Evolutionary conservation across 768 basidiomycete genomes (phyloP).

Genomic region (Boletus edulis): DNA sequence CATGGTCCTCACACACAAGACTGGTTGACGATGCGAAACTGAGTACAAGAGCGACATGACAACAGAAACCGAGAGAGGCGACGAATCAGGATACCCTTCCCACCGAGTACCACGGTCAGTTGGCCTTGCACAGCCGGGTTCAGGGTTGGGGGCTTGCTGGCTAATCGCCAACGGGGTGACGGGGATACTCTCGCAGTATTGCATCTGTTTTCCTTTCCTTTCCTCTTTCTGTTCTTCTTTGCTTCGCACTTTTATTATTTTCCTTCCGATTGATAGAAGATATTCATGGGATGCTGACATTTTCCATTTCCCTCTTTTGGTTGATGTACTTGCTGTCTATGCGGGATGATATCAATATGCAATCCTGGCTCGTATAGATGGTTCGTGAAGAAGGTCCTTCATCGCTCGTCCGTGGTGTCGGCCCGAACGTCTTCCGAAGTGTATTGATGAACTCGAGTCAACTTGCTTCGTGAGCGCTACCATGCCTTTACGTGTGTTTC

Average conservation of each 20-base stretch:
- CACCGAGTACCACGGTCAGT: neutral
- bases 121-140: neutral
- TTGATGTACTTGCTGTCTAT: neutral
- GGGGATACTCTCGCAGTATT: neutral
- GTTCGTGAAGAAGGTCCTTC: constrained; percentile 81
- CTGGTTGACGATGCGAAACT: neutral
- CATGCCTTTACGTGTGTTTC: neutral
- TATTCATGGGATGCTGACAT: constrained; percentile 6
- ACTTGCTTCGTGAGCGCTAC: constrained; percentile 70
- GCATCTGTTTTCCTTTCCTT: neutral
- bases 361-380: constrained; percentile 51
- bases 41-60: neutral
- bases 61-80: too few relatives aligned
- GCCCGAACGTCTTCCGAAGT: constrained; percentile 84
- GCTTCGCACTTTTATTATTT: neutral
- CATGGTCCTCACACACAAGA: neutral
- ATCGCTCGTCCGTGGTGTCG: constrained; percentile 72
- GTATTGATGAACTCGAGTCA: constrained; percentile 91
- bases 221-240: neutral
- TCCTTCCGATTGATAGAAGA: neutral
- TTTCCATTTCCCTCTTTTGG: neutral
- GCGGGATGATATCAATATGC: neutral
- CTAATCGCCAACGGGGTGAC: neutral
- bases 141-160: neutral
- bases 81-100: neutral